Evolutionary conservation across 2,329 filamentous ascomycete genomes (phyloP).

Genomic region (Aspergillus brunneoviolaceus): DNA sequence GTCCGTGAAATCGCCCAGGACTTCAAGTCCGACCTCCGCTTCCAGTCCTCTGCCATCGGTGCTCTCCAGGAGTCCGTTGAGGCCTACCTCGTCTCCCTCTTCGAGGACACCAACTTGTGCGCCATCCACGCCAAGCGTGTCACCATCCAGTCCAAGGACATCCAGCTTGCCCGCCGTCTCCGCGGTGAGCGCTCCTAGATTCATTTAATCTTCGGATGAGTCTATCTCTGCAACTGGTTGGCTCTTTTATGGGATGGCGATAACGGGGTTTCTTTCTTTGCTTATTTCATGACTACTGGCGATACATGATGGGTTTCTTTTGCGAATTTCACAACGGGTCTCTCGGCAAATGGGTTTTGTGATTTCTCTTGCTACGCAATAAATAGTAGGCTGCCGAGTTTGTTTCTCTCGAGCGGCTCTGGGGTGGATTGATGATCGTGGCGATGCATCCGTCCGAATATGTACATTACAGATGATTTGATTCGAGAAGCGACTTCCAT

Average conservation of each 20-base stretch:
- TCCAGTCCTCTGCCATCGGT: slow-evolving; percentile 97
- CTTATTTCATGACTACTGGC: slow-evolving; percentile 42
- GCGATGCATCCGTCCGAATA: slow-evolving; percentile 27
- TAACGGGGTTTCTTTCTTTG: slow-evolving; percentile 39
- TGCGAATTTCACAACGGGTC: slow-evolving; percentile 36
- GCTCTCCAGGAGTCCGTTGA: slow-evolving; percentile 98
- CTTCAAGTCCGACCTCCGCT: slow-evolving; percentile 92
- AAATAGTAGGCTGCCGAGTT: slow-evolving; percentile 31
- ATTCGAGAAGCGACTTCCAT: slow-evolving; percentile 27
- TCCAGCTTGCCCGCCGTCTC: slow-evolving; percentile 92
- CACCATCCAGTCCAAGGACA: slow-evolving; percentile 91
- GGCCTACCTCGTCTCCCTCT: slow-evolving; percentile 96
- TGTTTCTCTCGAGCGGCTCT: slow-evolving; percentile 14
- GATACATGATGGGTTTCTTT: slow-evolving; percentile 46
- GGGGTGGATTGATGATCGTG: slow-evolving; percentile 32
- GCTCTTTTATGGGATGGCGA: slow-evolving; percentile 41
- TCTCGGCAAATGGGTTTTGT: slow-evolving; percentile 40
- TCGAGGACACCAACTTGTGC: slow-evolving; percentile 97
- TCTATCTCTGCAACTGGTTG: slow-evolving; percentile 31
- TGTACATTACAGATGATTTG: slow-evolving; percentile 36
- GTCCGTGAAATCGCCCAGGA: slow-evolving; percentile 96
- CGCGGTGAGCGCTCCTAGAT: slow-evolving; percentile 85
- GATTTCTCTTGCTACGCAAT: slow-evolving; percentile 30
- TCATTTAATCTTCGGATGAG: slow-evolving; percentile 23
- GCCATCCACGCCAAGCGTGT: slow-evolving; percentile 99